Evolutionary conservation across 768 basidiomycete genomes (phyloP).

Genomic region (Boletus coccyginus): DNA sequence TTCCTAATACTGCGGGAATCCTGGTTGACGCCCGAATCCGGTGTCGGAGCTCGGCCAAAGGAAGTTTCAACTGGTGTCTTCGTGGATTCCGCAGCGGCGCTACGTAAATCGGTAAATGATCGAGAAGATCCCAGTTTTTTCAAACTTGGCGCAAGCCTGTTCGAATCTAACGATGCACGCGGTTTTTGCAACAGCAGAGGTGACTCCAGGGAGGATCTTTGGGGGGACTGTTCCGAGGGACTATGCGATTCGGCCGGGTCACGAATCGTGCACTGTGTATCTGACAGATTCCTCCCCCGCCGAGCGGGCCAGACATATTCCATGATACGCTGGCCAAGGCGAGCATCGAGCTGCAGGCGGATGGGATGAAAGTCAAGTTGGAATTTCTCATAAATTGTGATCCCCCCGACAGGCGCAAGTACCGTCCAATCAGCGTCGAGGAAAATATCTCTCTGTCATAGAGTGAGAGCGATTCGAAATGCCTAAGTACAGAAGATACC

Average conservation of each 20-base stretch:
- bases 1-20: constrained; percentile 21
- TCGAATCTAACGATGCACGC: constrained; percentile 34
- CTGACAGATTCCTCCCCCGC: constrained; percentile 29
- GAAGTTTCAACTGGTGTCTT: constrained; percentile 11
- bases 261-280: background rate
- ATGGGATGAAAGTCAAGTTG: constrained; percentile 83
- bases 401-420: constrained; percentile 90
- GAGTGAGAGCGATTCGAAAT: constrained; percentile 3
- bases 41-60: constrained; percentile 8
- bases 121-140: constrained; percentile 58
- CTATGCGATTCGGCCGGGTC: constrained; percentile 20
- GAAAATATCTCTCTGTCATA: constrained; percentile 63
- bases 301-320: constrained; percentile 85
- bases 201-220: constrained; percentile 52
- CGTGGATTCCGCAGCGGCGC: constrained; percentile 38
- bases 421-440: constrained; percentile 76
- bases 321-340: constrained; percentile 76
- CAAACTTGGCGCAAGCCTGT: constrained; percentile 38
- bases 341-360: constrained; percentile 81
- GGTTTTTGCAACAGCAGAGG: constrained; percentile 35
- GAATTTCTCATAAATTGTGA: constrained; percentile 83
- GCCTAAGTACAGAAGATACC: constrained; percentile 36
- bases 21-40: constrained; percentile 20
- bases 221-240: constrained; percentile 15
- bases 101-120: constrained; percentile 69